Base-by-base conservation (phyloP, 345 rosid genomes). In the Aethionema arabicum region DNA sequence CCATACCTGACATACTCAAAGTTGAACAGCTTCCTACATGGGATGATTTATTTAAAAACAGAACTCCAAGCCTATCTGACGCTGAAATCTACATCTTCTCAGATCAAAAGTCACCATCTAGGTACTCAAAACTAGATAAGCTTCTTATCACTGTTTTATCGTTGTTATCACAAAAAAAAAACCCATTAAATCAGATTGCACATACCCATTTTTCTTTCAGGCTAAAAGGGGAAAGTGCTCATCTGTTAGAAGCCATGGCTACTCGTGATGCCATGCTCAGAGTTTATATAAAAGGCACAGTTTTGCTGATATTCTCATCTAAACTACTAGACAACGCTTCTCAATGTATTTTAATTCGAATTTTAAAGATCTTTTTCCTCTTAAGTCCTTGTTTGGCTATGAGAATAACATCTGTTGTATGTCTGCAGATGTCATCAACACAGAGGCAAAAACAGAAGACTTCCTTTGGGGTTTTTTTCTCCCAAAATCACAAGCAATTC, bases 261-360 rank as follows among this genome's bases (percentile, higher is more conserved):
- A 56, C n/a, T 16, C 47, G 69, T 49, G 65, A 77, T 58, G 68
- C 61, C 46, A 76, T 62, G 61, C 65, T 83, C 71, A 80, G 65
- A 78, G 63, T 67, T 76, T 54, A 59, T 15, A 40, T 83, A 29
- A 72, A 73, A 65, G 86, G 77, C 61, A 44, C 62, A 13, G 80
- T 82, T 61, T 66, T 90, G 79, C 64, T 87, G 63, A 74, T 90
- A 75, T 90, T 78, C 59, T 67, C 91, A 42, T 80, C 90, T 5
- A 80, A 73, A 55, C 75, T 72, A 45, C 74, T 90, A 45, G 75
- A 78, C 33, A 39, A 15, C n/a, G 80, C 72, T 59, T 66, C 79
- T n/a, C 79, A 54, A 56, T 74, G 96, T 86, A 75, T 63, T 84
- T 27, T 4, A 49, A 55, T 8, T 50, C 27, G 11, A 27, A 33